Conservation (phyloP, 345 rosid genomes). For the Hibiscus mutabilis region DNA sequence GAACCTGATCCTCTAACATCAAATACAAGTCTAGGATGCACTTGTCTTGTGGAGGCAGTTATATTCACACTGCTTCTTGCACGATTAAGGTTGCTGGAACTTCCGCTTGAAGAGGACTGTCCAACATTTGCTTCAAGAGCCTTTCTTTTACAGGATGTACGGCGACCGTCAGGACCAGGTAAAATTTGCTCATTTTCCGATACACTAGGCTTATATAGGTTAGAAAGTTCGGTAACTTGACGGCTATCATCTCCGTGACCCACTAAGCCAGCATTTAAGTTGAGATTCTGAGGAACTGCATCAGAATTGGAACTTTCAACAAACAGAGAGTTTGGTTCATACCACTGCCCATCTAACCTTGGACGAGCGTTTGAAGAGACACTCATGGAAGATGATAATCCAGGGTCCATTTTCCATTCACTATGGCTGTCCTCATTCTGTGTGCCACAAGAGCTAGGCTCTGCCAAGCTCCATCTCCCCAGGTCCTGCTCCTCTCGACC, state of each 20-base stretch:
- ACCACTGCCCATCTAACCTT: constrained; percentile 39
- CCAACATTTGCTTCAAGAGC: constrained; percentile 57
- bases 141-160: constrained; percentile 70
- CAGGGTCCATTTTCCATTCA: constrained; percentile 38
- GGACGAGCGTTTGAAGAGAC: constrained; percentile 25
- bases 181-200: constrained; percentile 27
- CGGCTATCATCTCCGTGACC: constrained; percentile 36
- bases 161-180: constrained; percentile 40
- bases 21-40: constrained; percentile 40
- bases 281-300: constrained; percentile 38
- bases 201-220: constrained; percentile 30
- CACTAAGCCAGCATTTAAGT: constrained; percentile 48
- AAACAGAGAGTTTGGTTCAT: constrained; percentile 35
- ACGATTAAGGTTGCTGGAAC: constrained; percentile 44
- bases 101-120: constrained; percentile 50
- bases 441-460: constrained; percentile 45
- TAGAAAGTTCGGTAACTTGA: constrained; percentile 36
- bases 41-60: constrained; percentile 35
- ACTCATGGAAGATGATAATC: constrained; percentile 33
- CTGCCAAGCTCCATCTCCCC: constrained; percentile 43
- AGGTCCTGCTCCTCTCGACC: constrained; percentile 44
- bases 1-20: constrained; percentile 41
- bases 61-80: constrained; percentile 37
- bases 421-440: constrained; percentile 32
- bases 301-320: constrained; percentile 36